These are phyloP conservation scores for Calonectria multiphialidica DNA, from an alignment of 2,329 filamentous ascomycete species.

Conservation along the genomic window DNA sequence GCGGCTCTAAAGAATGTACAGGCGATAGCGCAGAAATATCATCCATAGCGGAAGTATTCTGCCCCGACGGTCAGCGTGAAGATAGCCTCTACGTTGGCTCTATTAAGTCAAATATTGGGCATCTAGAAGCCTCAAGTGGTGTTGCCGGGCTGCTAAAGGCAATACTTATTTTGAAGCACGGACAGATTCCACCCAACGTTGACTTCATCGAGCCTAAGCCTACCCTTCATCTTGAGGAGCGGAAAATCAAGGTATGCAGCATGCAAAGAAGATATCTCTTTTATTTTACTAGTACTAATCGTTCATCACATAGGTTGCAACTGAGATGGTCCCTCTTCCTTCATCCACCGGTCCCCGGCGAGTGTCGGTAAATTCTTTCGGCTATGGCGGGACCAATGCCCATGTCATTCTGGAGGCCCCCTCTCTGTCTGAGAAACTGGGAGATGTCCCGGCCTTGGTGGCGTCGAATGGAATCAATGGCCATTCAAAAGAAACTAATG, in stretches of 20 bases:
- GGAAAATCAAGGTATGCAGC: conserved; percentile 14
- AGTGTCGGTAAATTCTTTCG: conserved; percentile 28
- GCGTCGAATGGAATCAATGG: background rate
- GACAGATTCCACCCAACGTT: conserved; percentile 24
- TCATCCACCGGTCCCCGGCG: conserved; percentile 8
- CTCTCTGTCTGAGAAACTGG: background rate
- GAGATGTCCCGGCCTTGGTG: background rate
- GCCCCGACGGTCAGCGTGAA: background rate
- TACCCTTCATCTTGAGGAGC: conserved; percentile 18
- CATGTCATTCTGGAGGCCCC: conserved; percentile 32
- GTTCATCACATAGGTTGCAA: conserved; percentile 12
- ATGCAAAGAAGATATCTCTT: background rate
- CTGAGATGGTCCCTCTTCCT: conserved; percentile 16
- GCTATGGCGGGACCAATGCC: conserved; percentile 31
- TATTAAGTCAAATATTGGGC: conserved; percentile 31
- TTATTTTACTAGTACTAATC: background rate
- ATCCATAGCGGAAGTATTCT: conserved; percentile 29
- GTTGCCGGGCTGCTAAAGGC: conserved; percentile 29
- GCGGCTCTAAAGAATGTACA: background rate
- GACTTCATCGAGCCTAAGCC: conserved; percentile 27
- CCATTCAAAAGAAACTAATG: background rate
- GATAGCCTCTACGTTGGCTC: conserved; percentile 25
- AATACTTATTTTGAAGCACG: conserved; percentile 27
- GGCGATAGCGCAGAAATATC: conserved; percentile 31
- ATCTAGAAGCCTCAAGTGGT: conserved; percentile 30